These are phyloP conservation scores for Gamarada debralockiae DNA, from an alignment of 495 filamentous ascomycete genomes.

Conservation along the genomic window DNA sequence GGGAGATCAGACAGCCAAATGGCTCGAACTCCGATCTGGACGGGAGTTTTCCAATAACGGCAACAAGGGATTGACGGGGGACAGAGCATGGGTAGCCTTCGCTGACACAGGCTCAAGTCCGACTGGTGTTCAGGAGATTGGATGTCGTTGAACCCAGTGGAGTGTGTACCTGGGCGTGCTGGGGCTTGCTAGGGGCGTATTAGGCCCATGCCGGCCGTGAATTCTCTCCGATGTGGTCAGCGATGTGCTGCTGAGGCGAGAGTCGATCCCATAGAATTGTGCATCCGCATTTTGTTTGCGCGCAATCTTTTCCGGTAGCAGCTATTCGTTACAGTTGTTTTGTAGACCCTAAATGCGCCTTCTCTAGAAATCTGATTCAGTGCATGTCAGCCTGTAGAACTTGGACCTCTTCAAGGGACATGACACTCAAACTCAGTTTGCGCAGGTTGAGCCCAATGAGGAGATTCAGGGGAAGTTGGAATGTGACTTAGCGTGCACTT, in stretches of 20 bases:
- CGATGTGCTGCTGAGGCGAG: no score
- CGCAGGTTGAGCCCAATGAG: no score
- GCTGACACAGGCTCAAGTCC: background rate
- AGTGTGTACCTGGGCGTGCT: background rate
- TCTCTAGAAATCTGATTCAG: background rate
- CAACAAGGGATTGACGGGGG: no score
- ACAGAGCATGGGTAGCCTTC: background rate
- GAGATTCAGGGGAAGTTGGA: no score
- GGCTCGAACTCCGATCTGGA: background rate
- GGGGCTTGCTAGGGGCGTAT: background rate
- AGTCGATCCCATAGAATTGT: no score
- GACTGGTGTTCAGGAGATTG: background rate
- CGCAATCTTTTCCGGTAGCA: no score
- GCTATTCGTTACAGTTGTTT: no score
- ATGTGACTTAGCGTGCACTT: no score
- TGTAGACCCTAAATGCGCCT: background rate
- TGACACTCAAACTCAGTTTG: no score
- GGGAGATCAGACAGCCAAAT: constrained; percentile 1
- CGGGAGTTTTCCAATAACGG: background rate
- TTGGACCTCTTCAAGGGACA: background rate
- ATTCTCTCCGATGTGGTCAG: no score
- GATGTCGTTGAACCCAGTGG: background rate
- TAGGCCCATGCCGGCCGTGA: no score
- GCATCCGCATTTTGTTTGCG: no score
- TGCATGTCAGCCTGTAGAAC: background rate